A percentile compares a stretch with the other conserved stretches of the same genome.
Evolutionary conservation across 2,329 filamentous ascomycete species (phyloP).

Genomic region (Fusarium udum): DNA sequence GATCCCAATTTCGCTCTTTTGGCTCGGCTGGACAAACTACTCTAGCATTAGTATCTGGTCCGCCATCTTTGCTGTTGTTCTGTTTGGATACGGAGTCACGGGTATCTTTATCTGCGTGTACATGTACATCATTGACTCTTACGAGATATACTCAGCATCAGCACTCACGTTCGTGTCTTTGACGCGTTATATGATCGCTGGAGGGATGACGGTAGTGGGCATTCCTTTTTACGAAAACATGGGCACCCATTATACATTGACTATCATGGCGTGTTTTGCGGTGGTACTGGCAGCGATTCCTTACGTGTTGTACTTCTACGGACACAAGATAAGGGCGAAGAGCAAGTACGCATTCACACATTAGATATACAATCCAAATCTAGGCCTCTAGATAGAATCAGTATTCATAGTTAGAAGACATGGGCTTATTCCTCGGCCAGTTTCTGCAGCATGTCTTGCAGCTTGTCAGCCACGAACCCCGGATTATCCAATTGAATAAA

Average conservation of each 20-base stretch:
- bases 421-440: neutral
- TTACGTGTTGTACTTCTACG: slow-evolving; percentile 43
- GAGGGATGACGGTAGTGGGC: slow-evolving; percentile 49
- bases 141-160: slow-evolving; percentile 47
- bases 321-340: slow-evolving; percentile 31
- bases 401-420: no score
- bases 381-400: neutral
- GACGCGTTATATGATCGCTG: slow-evolving; percentile 45
- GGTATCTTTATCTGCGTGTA: slow-evolving; percentile 45
- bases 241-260: slow-evolving; percentile 48
- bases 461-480: slow-evolving; percentile 49
- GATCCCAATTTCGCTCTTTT: slow-evolving; percentile 59
- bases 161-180: slow-evolving; percentile 47
- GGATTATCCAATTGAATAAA: slow-evolving; percentile 63
- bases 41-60: slow-evolving; percentile 56
- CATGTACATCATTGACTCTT: slow-evolving; percentile 51
- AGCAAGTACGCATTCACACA: slow-evolving; percentile 30
- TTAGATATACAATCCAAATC: neutral
- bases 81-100: slow-evolving; percentile 57
- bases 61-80: slow-evolving; percentile 51
- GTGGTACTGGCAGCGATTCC: slow-evolving; percentile 44
- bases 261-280: slow-evolving; percentile 46
- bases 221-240: slow-evolving; percentile 48
- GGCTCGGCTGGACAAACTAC: slow-evolving; percentile 60
- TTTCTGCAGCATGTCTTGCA: slow-evolving; percentile 10